Evolutionary conservation across 1,284 basidiomycete species (phyloP), one percentile per base, ranked within the genome.

Genomic region (Lentinus polychrous): DNA sequence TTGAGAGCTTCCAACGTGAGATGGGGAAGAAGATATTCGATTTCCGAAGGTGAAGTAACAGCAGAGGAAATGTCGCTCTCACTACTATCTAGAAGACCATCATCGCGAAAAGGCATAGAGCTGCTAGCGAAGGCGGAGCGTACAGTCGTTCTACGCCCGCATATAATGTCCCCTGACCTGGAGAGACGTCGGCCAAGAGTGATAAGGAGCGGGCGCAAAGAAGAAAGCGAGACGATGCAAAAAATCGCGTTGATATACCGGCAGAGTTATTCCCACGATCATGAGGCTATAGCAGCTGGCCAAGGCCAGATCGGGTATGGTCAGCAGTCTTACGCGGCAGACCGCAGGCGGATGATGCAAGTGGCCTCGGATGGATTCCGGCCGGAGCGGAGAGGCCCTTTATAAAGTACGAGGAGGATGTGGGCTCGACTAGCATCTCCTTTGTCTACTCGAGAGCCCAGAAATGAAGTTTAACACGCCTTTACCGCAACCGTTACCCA

Each of bases 401-500:
- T 23, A 17, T 23, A 40, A 17, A 17, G 17, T 20, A 40, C 17
- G 17, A 23, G 17, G 17, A 40, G 22, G 12, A 40, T 40, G 39
- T 23, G 17, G 8, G 22, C 17, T 20, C 39, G 18, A 37, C 20
- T 23, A 20, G 17, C 17, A 22, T 7, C 20, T 14, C 22, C 18
- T 22, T 18, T 23, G 20, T 40, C 23, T 34, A 23, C n/a, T n/a
- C n/a, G n/a, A n/a, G n/a, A n/a, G n/a, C 42, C 50, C 48, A 32
- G 53, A 51, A 52, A 83, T 83, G 78, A 86, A 86, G 61, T 64
- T 86, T 43, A 81, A 76, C 56, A 79, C 72, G 18, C 83, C 83
- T 15, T 61, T 89, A 22, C 86, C 86, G 15, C 86, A 88, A 60
- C 64, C 81, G 1, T 66, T 89, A 33, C 76, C 77, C 12, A 89